Percentiles rank a stretch among this genome's conserved stretches.
Conservation (phyloP, 78 protist genomes). For the Dictyostelium citrinum region DNA sequence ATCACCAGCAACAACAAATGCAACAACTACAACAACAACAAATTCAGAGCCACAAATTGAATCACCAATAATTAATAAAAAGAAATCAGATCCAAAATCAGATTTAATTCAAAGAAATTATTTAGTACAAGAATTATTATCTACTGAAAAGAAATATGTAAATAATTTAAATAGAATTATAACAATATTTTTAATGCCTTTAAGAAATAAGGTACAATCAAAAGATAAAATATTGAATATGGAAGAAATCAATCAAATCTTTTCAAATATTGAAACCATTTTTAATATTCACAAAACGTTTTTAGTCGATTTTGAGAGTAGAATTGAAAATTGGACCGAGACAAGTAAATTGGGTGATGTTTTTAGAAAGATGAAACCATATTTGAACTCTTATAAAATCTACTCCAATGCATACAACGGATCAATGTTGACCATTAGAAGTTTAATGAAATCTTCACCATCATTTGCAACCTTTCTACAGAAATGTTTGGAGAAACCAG, state of each 20-base stretch:
- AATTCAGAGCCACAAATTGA: neutral
- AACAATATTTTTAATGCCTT: slow-evolving; percentile 59
- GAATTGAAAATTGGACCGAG: slow-evolving; percentile 52
- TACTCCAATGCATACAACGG: slow-evolving; percentile 40
- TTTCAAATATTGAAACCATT: slow-evolving; percentile 56
- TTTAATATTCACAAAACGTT: slow-evolving; percentile 54
- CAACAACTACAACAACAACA: neutral
- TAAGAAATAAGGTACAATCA: slow-evolving; percentile 16
- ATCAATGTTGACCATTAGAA: slow-evolving; percentile 11
- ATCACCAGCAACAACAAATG: neutral
- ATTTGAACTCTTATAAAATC: slow-evolving; percentile 33
- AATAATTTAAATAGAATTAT: slow-evolving; percentile 67
- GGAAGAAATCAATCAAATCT: slow-evolving; percentile 59
- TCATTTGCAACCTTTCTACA: slow-evolving; percentile 10
- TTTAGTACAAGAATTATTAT: slow-evolving; percentile 55
- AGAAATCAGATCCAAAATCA: neutral
- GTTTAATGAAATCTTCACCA: slow-evolving; percentile 25
- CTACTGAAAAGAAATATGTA: slow-evolving; percentile 66
- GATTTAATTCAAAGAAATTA: slow-evolving; percentile 56
- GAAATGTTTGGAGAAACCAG: slow-evolving; percentile 62
- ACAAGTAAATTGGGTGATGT: slow-evolving; percentile 62
- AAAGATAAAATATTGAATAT: slow-evolving; percentile 46
- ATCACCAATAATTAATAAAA: neutral
- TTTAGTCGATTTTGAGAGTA: slow-evolving; percentile 21
- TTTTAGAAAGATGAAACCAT: slow-evolving; percentile 34